These are phyloP conservation scores for Myriangium duriaei DNA, from an alignment of 2,329 filamentous ascomycete species.

Conservation along the genomic window DNA sequence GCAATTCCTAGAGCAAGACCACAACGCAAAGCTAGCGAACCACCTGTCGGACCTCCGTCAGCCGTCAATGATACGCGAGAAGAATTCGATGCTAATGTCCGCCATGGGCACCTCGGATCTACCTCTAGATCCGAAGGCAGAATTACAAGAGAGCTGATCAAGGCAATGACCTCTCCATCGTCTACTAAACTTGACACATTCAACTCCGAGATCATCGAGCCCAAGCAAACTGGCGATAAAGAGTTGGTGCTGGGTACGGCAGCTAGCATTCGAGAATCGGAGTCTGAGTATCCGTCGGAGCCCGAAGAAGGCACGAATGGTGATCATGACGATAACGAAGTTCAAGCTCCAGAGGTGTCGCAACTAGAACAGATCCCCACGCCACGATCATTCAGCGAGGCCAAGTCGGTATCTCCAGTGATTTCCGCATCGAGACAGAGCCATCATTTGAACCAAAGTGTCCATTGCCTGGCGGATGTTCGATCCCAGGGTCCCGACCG, in stretches of 20 bases:
- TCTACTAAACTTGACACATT: slow-evolving; percentile 13
- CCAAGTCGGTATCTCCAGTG: neutral
- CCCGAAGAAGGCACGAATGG: no score
- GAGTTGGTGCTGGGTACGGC: neutral
- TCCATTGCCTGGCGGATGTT: no score
- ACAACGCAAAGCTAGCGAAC: slow-evolving; percentile 6
- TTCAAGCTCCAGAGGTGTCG: neutral
- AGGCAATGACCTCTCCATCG: slow-evolving; percentile 22
- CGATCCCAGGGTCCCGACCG: neutral
- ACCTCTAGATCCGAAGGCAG: slow-evolving; percentile 12
- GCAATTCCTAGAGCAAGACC: slow-evolving; percentile 1
- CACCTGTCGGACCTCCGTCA: slow-evolving; percentile 17
- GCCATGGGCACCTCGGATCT: neutral
- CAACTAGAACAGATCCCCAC: neutral
- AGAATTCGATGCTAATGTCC: neutral
- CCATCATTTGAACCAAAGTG: no score
- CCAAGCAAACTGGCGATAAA: slow-evolving; percentile 3
- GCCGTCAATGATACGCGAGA: slow-evolving; percentile 20
- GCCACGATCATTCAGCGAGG: neutral
- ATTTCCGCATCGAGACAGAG: no score
- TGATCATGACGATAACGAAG: no score
- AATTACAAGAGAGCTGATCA: slow-evolving; percentile 25
- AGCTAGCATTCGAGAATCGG: slow-evolving; percentile 1
- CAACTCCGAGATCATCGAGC: slow-evolving; percentile 7
- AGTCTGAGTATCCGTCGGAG: slow-evolving; percentile 7